Conservation (phyloP, 306 rosid species). For the Cucumis hystrix region DNA sequence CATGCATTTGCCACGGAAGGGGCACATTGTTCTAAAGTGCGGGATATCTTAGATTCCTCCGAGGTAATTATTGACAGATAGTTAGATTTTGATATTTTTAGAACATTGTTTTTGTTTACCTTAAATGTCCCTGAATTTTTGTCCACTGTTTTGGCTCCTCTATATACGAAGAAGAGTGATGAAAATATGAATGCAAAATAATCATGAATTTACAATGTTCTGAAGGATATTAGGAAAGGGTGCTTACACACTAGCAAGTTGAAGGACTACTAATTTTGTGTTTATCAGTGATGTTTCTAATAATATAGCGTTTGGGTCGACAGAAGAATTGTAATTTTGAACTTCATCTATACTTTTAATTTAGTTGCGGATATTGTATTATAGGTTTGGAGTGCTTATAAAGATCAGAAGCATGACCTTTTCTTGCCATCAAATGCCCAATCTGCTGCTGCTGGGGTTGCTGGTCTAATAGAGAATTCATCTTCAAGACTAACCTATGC, state of each 20-base stretch:
- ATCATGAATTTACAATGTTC: background rate
- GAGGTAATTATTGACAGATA: conserved; percentile 37
- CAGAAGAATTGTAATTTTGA: background rate
- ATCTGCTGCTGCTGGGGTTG: conserved; percentile 97
- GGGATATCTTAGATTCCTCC: conserved; percentile 73
- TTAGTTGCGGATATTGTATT: background rate
- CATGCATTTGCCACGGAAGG: conserved; percentile 99
- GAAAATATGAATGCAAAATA: background rate
- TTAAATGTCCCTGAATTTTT: background rate
- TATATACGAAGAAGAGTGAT: background rate
- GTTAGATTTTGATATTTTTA: background rate
- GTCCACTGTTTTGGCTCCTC: background rate
- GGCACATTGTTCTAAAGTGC: conserved; percentile 93
- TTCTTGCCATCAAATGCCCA: conserved; percentile 99
- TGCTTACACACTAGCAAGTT: background rate
- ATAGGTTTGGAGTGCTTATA: conserved; percentile 98
- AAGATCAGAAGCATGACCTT: conserved; percentile 95
- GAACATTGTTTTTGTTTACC: background rate
- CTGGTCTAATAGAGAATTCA: conserved; percentile 88
- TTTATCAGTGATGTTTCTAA: background rate
- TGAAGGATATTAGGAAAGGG: background rate
- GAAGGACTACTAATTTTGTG: background rate
- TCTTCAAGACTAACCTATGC: conserved; percentile 78
- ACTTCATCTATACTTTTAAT: background rate
- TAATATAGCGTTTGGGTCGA: background rate